These are phyloP conservation scores for Colletotrichum musicola DNA, from an alignment of 2,329 filamentous ascomycete species.

Conservation along the genomic window DNA sequence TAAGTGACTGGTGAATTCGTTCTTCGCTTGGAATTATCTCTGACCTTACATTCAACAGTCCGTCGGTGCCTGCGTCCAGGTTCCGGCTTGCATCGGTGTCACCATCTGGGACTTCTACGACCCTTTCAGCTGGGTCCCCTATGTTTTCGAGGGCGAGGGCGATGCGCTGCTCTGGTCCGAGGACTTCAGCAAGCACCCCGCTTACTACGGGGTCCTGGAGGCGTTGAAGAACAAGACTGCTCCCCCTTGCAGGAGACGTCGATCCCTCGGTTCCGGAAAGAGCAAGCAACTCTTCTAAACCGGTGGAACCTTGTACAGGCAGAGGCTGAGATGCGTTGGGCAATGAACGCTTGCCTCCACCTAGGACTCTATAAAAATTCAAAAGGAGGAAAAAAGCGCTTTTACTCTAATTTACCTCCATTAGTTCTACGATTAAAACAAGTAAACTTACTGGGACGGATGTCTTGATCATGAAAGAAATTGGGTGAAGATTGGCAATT, in stretches of 20 bases:
- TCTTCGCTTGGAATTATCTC: not conserved
- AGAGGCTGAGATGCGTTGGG: no score
- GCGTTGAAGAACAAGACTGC: conserved; percentile 49
- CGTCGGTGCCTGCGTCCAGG: conserved; percentile 47
- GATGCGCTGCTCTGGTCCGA: conserved; percentile 57
- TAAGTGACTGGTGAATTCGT: not conserved
- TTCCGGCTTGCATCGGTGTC: conserved; percentile 47
- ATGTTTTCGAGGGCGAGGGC: conserved; percentile 55
- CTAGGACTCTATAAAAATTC: no score
- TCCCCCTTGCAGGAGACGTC: conserved; percentile 31
- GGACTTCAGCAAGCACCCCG: conserved; percentile 57
- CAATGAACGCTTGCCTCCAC: no score
- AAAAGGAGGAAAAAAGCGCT: no score
- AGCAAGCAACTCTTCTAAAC: conserved; percentile 27
- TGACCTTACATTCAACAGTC: not conserved
- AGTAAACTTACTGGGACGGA: no score
- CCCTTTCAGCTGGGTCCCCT: conserved; percentile 56
- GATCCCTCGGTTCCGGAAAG: conserved; percentile 15
- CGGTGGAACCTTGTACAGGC: no score
- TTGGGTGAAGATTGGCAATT: no score
- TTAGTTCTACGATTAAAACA: no score
- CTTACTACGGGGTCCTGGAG: conserved; percentile 53
- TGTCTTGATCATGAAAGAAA: no score
- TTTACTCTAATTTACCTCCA: no score
- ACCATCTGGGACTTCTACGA: conserved; percentile 53